phyloP scores from a whole-genome alignment of 768 basidiomycete genomes.

The Cystobasidium tubakii region DNA sequence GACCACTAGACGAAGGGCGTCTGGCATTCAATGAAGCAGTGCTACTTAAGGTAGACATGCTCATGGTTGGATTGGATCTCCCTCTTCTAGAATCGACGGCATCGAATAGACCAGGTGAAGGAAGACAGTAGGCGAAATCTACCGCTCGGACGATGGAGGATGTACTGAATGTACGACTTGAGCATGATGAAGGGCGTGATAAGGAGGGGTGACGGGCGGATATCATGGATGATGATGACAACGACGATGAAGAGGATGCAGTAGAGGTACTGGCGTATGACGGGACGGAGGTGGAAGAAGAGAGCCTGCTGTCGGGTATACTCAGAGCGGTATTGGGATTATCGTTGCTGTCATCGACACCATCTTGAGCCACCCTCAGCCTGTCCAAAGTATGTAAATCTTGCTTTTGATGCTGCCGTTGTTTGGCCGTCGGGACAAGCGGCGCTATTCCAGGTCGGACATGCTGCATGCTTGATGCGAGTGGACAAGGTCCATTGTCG shows the following conservation, averaged over 20 bases:
- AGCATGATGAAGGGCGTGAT: neutral
- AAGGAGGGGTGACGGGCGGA: neutral
- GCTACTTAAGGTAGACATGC: neutral
- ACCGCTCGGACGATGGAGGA: conserved; percentile 4
- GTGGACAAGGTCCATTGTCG: too few species aligned
- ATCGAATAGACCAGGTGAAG: neutral
- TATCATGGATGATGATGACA: neutral
- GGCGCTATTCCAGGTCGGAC: conserved; percentile 1
- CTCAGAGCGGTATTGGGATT: too few species aligned
- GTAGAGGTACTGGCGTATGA: neutral
- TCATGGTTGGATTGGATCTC: neutral
- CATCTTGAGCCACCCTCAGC: too few species aligned
- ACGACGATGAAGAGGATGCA: neutral
- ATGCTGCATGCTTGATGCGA: neutral
- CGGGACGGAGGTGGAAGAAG: neutral
- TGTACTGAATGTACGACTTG: neutral
- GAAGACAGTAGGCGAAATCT: conserved; percentile 2
- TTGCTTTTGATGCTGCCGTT: neutral
- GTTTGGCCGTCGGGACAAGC: neutral
- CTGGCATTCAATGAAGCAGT: neutral
- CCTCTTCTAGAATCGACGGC: neutral
- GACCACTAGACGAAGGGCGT: neutral
- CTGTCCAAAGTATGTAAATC: too few species aligned
- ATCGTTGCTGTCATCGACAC: too few species aligned
- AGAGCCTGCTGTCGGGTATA: neutral